Evolutionary conservation across 345 rosid species (phyloP), one percentile per base, ranked within the genome.

Genomic region (Pistacia vera): DNA sequence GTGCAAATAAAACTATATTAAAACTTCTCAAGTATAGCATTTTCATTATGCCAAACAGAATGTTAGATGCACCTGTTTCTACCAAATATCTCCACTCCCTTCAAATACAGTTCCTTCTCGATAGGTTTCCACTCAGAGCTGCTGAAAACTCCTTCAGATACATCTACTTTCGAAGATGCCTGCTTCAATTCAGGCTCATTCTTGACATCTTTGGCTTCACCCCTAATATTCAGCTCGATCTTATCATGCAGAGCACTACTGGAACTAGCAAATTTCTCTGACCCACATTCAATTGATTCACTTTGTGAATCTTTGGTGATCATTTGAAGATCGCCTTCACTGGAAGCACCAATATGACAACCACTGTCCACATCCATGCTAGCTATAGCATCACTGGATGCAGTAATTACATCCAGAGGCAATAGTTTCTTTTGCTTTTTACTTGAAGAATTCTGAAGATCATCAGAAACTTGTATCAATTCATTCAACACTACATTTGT

Each of bases 1-100:
- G 41, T 41, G 17, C 20, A 30, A 75, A 66, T 16, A 25, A 51
- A 36, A 36, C 36, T 48, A 56, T 8, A 67, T 54, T n/a, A 25
- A 59, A 59, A 55, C 5, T 30, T 76, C 72, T 58, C 63, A 68
- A 61, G 28, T 20, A 5, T 61, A 68, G 10, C 72, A 56, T 16
- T 2, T 61, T 25, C 52, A 60, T 38, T 38, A 6, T 36, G 49
- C 68, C 22, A 60, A 69, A 46, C 12, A 52, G 76, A 63, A 28
- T 58, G 28, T 17, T 52, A 67, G 78, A 72, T 58, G 73, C 12
- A 54, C 99, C 99, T 96, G 88, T 93, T 96, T 90, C 92, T 91
- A 61, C 99, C 99, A 86, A 89, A 96, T 72, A 96, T 96, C 85
- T 96, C 98, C 67, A 96, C 86, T 82, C 99, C 99, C 85, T 96